Evolutionary conservation across 1,284 basidiomycete genomes (phyloP).

Genomic region (Papiliotrema laurentii): DNA sequence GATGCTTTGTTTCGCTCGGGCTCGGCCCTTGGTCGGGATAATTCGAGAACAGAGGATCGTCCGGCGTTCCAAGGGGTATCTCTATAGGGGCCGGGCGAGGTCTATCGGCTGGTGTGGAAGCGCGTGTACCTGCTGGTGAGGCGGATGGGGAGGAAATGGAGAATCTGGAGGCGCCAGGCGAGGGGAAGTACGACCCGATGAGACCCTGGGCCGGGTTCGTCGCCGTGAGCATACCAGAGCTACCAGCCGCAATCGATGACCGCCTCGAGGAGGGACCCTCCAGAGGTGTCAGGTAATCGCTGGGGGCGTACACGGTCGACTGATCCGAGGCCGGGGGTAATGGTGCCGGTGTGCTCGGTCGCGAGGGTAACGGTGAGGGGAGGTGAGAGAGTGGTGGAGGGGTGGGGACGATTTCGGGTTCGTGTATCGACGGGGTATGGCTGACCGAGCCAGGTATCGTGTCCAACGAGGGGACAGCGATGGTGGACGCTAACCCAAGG

Average conservation of each 20-base stretch:
- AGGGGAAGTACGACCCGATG: slow-evolving; percentile 24
- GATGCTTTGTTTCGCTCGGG: slow-evolving; percentile 13
- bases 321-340: not conserved
- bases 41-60: slow-evolving; percentile 35
- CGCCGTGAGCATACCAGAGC: no score
- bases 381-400: slow-evolving; percentile 2
- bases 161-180: not conserved
- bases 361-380: no score
- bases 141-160: slow-evolving; percentile 4
- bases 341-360: slow-evolving; percentile 10
- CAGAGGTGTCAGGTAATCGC: slow-evolving; percentile 4
- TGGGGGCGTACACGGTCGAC: not conserved
- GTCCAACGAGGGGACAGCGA: slow-evolving; percentile 13
- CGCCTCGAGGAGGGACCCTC: slow-evolving; percentile 7
- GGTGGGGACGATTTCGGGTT: not conserved
- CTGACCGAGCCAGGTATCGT: slow-evolving; percentile 25
- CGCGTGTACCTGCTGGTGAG: slow-evolving; percentile 12
- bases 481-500: no score
- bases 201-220: not conserved
- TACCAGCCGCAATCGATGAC: slow-evolving; percentile 11
- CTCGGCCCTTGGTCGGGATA: slow-evolving; percentile 23
- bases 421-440: slow-evolving; percentile 19
- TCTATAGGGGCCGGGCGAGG: slow-evolving; percentile 20
- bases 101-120: slow-evolving; percentile 20
- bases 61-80: slow-evolving; percentile 26